Evolutionary conservation across 139 green algal species (phyloP).

Genomic region (Trebouxia sp.): DNA sequence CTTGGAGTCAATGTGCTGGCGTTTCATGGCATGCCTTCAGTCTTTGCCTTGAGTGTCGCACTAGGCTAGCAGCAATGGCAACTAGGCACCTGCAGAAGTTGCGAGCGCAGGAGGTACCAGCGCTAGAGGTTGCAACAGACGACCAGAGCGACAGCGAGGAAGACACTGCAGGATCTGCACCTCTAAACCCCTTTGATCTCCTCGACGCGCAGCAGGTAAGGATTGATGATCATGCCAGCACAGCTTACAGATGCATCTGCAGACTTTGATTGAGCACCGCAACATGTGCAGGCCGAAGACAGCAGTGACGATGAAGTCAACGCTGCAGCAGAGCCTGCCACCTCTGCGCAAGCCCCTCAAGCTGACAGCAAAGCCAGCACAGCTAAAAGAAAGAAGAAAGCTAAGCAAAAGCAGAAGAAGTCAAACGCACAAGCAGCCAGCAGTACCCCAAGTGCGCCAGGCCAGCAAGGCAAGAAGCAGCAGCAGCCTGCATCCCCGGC

Average conservation of each 20-base stretch:
- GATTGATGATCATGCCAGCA: too few relatives aligned
- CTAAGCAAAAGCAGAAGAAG: constrained; percentile 8
- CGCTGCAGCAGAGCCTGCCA: neutral
- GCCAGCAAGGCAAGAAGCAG: neutral
- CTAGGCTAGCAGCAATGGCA: neutral
- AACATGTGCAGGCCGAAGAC: neutral
- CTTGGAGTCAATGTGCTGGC: too few relatives aligned
- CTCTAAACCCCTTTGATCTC: constrained; percentile 18
- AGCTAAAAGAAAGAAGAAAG: constrained; percentile 5
- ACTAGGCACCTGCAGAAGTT: constrained; percentile 5
- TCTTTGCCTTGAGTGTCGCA: too few relatives aligned
- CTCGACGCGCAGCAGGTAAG: neutral
- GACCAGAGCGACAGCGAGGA: neutral
- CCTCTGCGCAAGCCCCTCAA: neutral
- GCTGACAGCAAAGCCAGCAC: neutral
- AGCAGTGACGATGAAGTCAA: neutral
- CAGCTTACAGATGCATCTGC: too few relatives aligned
- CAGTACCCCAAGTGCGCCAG: neutral
- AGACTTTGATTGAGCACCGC: too few relatives aligned
- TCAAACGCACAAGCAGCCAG: neutral
- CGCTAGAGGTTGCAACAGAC: neutral
- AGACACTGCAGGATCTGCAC: neutral
- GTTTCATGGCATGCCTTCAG: too few relatives aligned
- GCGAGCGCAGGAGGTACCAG: neutral
- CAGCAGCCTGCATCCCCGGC: neutral